Percentiles rank a stretch among this genome's conserved stretches.
phyloP scores from a whole-genome alignment of 768 basidiomycete species.

The Mycena haematopus region DNA sequence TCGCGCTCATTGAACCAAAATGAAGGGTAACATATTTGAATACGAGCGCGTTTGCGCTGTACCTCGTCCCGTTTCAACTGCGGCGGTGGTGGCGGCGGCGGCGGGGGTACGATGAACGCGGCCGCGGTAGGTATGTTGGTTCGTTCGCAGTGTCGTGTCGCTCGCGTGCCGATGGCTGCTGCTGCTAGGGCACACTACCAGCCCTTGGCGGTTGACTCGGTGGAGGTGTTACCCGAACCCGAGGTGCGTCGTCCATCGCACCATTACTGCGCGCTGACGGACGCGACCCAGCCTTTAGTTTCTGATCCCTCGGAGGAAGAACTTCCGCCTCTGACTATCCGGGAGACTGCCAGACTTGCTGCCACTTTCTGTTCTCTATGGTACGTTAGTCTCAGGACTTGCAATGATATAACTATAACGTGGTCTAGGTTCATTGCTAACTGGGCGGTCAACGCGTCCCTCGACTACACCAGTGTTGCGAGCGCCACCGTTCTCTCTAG shows the following conservation, averaged over 20 bases:
- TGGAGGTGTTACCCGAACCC: not conserved
- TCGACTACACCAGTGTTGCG: conserved; percentile 92
- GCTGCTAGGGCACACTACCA: conserved; percentile 35
- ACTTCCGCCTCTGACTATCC: conserved; percentile 54
- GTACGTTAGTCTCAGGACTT: conserved; percentile 35
- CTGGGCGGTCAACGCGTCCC: conserved; percentile 84
- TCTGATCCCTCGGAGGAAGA: conserved; percentile 8
- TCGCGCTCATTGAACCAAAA: not conserved
- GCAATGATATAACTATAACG: not conserved
- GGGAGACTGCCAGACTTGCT: conserved; percentile 82
- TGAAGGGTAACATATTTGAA: conserved; percentile 86
- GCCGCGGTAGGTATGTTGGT: conserved; percentile 18
- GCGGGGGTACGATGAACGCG: conserved; percentile 18
- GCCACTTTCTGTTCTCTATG: conserved; percentile 85
- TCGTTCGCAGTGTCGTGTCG: conserved; percentile 3
- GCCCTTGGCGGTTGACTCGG: conserved; percentile 33
- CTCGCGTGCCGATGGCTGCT: conserved; percentile 1
- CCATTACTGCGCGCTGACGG: not conserved
- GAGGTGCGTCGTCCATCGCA: conserved; percentile 5
- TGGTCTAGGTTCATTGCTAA: conserved; percentile 80
- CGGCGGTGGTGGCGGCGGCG: conserved; percentile 36
- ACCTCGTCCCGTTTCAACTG: conserved; percentile 70
- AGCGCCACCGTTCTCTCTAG: conserved; percentile 90
- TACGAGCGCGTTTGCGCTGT: conserved; percentile 87
- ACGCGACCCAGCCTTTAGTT: not conserved